Base-by-base conservation (phyloP, 148 eudicot genomes). In the Fagopyrum esculentum region DNA sequence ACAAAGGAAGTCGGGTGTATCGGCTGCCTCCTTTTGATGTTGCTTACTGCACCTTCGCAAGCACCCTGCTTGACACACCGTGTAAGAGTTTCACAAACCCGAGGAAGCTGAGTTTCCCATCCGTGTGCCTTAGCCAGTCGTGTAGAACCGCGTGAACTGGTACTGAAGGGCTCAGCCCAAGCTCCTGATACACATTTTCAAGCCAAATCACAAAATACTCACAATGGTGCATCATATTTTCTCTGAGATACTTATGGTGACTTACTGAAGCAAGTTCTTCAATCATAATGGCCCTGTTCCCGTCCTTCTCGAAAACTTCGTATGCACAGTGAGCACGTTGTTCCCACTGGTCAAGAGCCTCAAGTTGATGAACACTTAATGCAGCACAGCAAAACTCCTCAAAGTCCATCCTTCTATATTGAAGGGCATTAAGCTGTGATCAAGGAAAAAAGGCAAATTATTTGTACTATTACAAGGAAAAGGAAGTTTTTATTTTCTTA, bases 191-290 rank as follows among this genome's bases (percentile, higher is more conserved):
- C 54, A 46, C 46, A 19, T 46, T 54, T 71, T 74, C 19, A 46
- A 71, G n/a, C 22, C 30, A 19, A 17, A 22, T 22, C 26, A 22
- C 26, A 22, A 22, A 22, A 22, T 22, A 22, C 26, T 22, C 26
- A 22, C 26, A 22, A 22, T 22, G 26, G 26, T 22, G 26, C 26
- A 22, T 22, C 26, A 22, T 22, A 22, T 22, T 22, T 22, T 22
- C 26, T 22, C 26, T 22, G 26, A 22, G 26, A 22, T 22, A 22
- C 26, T 22, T 22, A 22, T 22, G 26, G 26, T 22, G 26, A 22
- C 86, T 82, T 80, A 88, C 91, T 16, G 89, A 86, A 73, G 89
- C 88, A 63, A 88, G 85, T 81, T 88, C 91, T 73, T 88, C 86
- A 22, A 88, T 84, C 75, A 88, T 76, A 48, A 88, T 88, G 69